Evolutionary conservation across 805 yeast genomes (phyloP), one percentile per base, ranked within the genome.

Genomic region (Suhomyces vadensis): DNA sequence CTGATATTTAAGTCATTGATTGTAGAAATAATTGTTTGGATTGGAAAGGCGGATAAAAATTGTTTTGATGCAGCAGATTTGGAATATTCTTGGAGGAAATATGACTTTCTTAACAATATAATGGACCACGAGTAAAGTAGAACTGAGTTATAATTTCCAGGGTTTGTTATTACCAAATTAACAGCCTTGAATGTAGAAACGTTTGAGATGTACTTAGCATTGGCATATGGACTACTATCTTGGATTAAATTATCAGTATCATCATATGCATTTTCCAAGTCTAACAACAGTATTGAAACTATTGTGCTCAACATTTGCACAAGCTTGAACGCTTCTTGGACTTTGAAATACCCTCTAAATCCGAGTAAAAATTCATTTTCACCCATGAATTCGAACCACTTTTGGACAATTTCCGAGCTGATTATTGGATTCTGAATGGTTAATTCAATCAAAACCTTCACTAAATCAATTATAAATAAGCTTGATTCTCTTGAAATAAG

Each of bases 71-170:
- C n/a, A n/a, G 40, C 17, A 27, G 47, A 26, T 7, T 31, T 13
- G 22, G 71, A 64, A 14, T 56, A 55, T 31, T 74, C 75, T 35
- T 71, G 72, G n/a, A 77, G 53, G 2, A 76, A 54, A 16, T 73
- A 65, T 6, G 70, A 68, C 47, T 82, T 80, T 17, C 83, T 65
- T 51, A 79, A 78, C 8, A 82, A 57, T 8, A 82, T 60, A 10
- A 83, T 76, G 23, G 87, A 77, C 92, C 92, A 86, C 17, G 80
- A 75, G 55, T 83, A 85, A 35, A 79, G 58, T 0, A 82, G 65
- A 8, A 84, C 58, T 2, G 86, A 65, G 48, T 78, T 77, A 2
- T 63, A 46, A 9, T 59, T 62, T 14, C 67, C 60, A 1, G 74
- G 54, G 7, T 63, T 55, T 4, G 64, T 43, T 13, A 82, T 57